Evolutionary conservation across 2,329 filamentous ascomycete species (phyloP).

Genomic region (Ustulina deusta): DNA sequence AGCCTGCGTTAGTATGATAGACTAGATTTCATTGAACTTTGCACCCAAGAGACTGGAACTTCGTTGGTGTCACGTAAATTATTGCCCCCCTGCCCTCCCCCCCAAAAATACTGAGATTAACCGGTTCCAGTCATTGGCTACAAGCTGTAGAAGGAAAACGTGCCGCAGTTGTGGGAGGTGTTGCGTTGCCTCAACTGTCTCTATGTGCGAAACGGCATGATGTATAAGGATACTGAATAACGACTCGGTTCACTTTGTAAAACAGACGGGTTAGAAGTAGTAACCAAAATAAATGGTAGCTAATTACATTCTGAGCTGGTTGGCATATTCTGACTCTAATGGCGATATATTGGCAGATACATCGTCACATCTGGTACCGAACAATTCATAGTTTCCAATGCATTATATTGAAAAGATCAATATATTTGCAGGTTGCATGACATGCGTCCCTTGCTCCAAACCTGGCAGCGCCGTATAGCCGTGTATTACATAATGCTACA

Average conservation of each 20-base stretch:
- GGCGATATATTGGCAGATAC: neutral
- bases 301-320: neutral
- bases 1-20: too few relatives aligned
- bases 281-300: neutral
- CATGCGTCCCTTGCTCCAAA: neutral
- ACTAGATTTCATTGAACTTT: too few relatives aligned
- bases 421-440: neutral
- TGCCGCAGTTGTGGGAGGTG: neutral
- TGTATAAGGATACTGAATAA: too few relatives aligned
- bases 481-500: constrained; percentile 15
- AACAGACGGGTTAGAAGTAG: neutral
- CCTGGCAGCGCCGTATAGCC: neutral
- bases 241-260: too few relatives aligned
- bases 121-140: too few relatives aligned
- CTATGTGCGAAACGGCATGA: neutral
- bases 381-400: neutral
- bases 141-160: neutral
- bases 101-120: too few relatives aligned
- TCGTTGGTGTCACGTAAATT: too few relatives aligned
- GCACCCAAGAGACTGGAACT: too few relatives aligned
- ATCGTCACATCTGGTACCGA: neutral
- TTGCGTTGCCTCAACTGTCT: too few relatives aligned
- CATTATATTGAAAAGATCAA: neutral
- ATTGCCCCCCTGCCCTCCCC: too few relatives aligned
- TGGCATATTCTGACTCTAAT: neutral